Evolutionary conservation across 306 rosid genomes (phyloP), one percentile per base, ranked within the genome.

Genomic region (Vigna trinervia): DNA sequence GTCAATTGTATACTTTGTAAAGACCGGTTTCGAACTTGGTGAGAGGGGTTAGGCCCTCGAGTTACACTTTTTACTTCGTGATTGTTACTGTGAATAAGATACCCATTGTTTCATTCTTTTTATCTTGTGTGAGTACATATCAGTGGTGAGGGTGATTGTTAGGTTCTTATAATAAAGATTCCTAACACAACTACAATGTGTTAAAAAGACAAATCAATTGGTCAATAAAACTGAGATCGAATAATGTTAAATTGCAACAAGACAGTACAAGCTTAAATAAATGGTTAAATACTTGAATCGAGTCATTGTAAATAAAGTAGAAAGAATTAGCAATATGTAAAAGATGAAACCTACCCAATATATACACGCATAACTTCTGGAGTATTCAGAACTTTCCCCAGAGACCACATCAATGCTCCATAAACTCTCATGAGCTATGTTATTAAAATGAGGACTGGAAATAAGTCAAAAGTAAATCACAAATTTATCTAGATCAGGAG

Each of bases 351-450:
- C 56, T 84, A 89, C 99, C 97, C 97, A 62, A 92, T 89, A 78
- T 92, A 95, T 62, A 95, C 97, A 32, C 99, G 99, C 75, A 57
- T 79, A 68, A 95, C 99, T 81, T 95, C 99, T 4, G 99, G 97
- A 70, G 94, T 95, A 76, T 89, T 95, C 71, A 92, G 47, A 69
- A 95, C 97, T 74, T 92, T 95, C 56, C 97, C 97, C 64, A 95
- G 82, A 17, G 97, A 95, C 99, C 99, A 95, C 99, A 95, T 95
- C 83, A 95, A 85, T 50, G 97, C 99, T 84, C 97, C 97, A 81
- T 90, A 95, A 51, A 95, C 97, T 78, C 99, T 95, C 99, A 95
- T 95, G 74, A 95, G 91, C 99, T 92, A 69, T 69, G 73, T 63
- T 23, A 50, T 43, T 62, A 53, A 26, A 66, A 47, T 48, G 11